Conservation (phyloP, 345 rosid species). For the Brassica rapa region DNA sequence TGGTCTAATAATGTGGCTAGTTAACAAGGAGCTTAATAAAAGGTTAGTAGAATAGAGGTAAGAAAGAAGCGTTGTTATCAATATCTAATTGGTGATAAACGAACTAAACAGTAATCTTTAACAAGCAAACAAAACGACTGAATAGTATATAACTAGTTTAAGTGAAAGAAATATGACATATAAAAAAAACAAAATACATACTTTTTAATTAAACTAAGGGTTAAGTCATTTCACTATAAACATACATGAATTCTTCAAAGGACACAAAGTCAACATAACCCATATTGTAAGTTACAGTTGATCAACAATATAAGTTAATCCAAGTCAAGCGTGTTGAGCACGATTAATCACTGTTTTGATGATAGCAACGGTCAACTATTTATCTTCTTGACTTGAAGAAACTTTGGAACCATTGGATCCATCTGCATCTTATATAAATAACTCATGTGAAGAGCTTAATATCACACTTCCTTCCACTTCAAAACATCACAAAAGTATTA, state of each 20-base stretch:
- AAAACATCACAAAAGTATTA: not conserved
- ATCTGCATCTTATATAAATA: constrained; percentile 21
- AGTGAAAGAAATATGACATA: not conserved
- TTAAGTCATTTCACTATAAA: not conserved
- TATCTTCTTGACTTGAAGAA: constrained; percentile 8
- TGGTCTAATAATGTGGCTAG: not conserved
- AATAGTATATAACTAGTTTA: not conserved
- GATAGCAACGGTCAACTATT: constrained; percentile 4
- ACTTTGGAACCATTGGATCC: not conserved
- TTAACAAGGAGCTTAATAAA: not conserved
- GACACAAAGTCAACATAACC: constrained; percentile 31
- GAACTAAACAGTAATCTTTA: not conserved
- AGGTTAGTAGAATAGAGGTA: not conserved
- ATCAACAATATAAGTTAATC: not conserved
- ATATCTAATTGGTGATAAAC: not conserved
- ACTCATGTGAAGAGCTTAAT: constrained; percentile 1
- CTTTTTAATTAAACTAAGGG: not conserved
- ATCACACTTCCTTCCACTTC: constrained; percentile 2
- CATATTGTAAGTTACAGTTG: constrained; percentile 24
- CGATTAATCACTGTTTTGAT: constrained; percentile 12
- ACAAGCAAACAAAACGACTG: not conserved
- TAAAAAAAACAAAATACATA: not conserved
- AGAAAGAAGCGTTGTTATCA: not conserved
- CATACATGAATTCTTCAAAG: not conserved
- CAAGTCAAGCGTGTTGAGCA: constrained; percentile 29